Evolutionary conservation across 805 yeast species (phyloP).

Genomic region (Wickerhamomyces hampshirensis): DNA sequence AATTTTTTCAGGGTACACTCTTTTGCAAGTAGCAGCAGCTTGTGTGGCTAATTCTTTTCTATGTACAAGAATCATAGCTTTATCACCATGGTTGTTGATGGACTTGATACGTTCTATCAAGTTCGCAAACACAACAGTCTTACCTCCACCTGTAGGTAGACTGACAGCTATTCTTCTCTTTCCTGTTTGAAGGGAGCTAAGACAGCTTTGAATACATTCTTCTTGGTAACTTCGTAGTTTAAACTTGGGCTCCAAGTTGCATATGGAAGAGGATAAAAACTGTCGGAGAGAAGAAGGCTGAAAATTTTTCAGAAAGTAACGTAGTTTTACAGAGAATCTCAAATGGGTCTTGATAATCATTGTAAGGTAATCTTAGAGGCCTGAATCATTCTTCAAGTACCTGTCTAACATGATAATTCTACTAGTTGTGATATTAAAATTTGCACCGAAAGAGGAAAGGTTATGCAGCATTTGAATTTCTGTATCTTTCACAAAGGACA

Average conservation of each 20-base stretch:
- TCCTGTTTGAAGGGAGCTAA: conserved; percentile 41
- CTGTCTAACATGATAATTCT: no score
- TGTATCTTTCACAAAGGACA: no score
- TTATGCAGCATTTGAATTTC: no score
- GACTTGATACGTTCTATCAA: conserved; percentile 43
- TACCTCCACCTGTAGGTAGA: conserved; percentile 93
- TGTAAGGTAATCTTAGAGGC: no score
- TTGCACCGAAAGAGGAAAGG: no score
- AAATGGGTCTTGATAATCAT: no score
- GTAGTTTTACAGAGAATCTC: no score
- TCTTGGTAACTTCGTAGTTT: conserved; percentile 55
- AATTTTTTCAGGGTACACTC: conserved; percentile 42
- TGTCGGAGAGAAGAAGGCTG: no score
- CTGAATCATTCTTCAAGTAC: no score
- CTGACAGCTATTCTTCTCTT: conserved; percentile 68
- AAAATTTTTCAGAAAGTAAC: no score
- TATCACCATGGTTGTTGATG: conserved; percentile 24
- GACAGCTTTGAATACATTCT: conserved; percentile 58
- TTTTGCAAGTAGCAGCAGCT: conserved; percentile 47
- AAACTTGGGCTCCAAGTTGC: neutral
- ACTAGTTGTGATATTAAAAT: no score
- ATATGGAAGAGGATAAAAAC: neutral
- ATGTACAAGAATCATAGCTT: conserved; percentile 67
- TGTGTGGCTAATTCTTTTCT: conserved; percentile 75
- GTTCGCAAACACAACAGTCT: conserved; percentile 72